These are phyloP conservation scores for Pseudozyma pruni DNA, from an alignment of 1,284 basidiomycete genomes.

Conservation along the genomic window DNA sequence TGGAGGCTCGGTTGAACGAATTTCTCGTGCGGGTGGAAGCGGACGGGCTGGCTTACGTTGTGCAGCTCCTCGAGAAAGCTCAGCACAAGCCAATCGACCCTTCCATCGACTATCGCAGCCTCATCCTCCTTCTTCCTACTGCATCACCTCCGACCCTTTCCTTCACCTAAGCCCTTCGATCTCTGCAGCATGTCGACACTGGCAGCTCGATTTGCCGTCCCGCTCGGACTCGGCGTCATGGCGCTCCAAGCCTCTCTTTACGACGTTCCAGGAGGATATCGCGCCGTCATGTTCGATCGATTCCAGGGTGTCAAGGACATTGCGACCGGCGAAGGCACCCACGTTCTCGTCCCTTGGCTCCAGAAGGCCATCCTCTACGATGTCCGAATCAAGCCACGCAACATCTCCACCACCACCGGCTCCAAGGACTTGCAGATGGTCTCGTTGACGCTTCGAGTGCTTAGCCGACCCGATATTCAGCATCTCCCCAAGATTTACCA, in stretches of 20 bases:
- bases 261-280: slow-evolving; percentile 75
- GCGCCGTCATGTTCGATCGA: slow-evolving; percentile 98
- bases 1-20: slow-evolving; percentile 6
- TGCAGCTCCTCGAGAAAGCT: slow-evolving; percentile 15
- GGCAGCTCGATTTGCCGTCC: slow-evolving; percentile 60
- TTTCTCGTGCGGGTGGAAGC: slow-evolving; percentile 20
- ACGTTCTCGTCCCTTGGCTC: slow-evolving; percentile 94
- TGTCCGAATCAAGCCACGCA: slow-evolving; percentile 92
- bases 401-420: slow-evolving; percentile 95
- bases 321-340: slow-evolving; percentile 80
- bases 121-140: neutral
- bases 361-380: slow-evolving; percentile 92
- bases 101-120: slow-evolving; percentile 2
- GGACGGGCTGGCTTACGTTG: slow-evolving; percentile 29
- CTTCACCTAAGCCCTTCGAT: neutral
- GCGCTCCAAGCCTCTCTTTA: slow-evolving; percentile 68
- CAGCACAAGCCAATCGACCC: slow-evolving; percentile 41
- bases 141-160: neutral
- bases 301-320: slow-evolving; percentile 81
- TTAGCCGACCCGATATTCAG: slow-evolving; percentile 88
- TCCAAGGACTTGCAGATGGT: slow-evolving; percentile 95
- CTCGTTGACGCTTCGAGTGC: slow-evolving; percentile 91
- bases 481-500: slow-evolving; percentile 95
- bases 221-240: slow-evolving; percentile 65
- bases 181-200: slow-evolving; percentile 42